Conservation (phyloP, 2,329 filamentous ascomycete genomes). For the Grosmannia clavigera region DNA sequence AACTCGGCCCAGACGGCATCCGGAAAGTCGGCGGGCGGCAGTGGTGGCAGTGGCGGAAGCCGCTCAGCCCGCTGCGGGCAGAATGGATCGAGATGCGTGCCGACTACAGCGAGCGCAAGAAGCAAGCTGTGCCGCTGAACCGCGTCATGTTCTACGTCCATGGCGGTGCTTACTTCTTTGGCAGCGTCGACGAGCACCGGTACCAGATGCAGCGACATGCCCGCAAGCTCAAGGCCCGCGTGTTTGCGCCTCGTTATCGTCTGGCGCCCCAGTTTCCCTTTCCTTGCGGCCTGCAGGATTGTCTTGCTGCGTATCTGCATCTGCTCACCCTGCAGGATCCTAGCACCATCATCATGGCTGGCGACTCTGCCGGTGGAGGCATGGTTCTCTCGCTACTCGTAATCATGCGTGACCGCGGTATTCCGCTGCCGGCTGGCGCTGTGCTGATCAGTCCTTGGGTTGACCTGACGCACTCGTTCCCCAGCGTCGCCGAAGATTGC, state of each 20-base stretch:
- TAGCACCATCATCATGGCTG: slow-evolving; percentile 72
- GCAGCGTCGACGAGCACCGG: slow-evolving; percentile 90
- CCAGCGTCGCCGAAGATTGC: slow-evolving; percentile 64
- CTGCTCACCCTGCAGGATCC: slow-evolving; percentile 67
- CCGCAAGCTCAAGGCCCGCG: slow-evolving; percentile 78
- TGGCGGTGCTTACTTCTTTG: slow-evolving; percentile 91
- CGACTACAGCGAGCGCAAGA: slow-evolving; percentile 63
- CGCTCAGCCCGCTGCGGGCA: slow-evolving; percentile 53
- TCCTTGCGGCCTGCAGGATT: slow-evolving; percentile 84
- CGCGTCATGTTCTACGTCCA: slow-evolving; percentile 90
- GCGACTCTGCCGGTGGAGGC: slow-evolving; percentile 86
- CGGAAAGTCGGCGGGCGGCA: slow-evolving; percentile 64
- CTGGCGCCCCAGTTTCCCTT: slow-evolving; percentile 92
- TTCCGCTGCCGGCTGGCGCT: slow-evolving; percentile 79
- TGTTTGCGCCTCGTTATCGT: slow-evolving; percentile 78
- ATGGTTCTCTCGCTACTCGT: slow-evolving; percentile 77
- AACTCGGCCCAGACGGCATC: slow-evolving; percentile 69
- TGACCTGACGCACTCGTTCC: slow-evolving; percentile 90
- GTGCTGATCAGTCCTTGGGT: slow-evolving; percentile 93
- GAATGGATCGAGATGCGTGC: slow-evolving; percentile 96
- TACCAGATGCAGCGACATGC: slow-evolving; percentile 97
- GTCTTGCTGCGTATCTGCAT: slow-evolving; percentile 75
- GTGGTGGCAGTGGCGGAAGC: slow-evolving; percentile 83
- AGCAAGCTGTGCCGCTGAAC: slow-evolving; percentile 44
- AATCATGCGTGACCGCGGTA: slow-evolving; percentile 64